phyloP scores from a whole-genome alignment of 1,139 yeast species.

The Candida mesenterica region DNA sequence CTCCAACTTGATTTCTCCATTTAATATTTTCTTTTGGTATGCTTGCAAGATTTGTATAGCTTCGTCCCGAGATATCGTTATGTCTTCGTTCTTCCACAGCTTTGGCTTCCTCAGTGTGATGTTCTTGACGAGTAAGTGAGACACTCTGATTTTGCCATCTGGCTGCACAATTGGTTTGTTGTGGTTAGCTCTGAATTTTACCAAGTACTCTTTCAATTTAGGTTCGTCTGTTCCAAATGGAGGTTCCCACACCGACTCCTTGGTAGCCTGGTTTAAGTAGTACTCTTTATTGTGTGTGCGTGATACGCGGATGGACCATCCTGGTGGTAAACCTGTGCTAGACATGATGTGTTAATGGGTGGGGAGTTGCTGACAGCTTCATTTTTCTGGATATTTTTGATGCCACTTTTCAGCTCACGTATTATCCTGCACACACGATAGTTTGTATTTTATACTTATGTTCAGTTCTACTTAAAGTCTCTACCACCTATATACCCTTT shows the following conservation, averaged over 20 bases:
- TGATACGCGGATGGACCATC: slow-evolving; percentile 82
- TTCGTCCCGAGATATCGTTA: slow-evolving; percentile 80
- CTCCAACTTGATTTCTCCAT: slow-evolving; percentile 67
- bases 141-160: slow-evolving; percentile 44
- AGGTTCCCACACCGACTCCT: slow-evolving; percentile 86
- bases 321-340: slow-evolving; percentile 73
- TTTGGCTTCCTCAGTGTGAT: slow-evolving; percentile 82
- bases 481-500: slow-evolving; percentile 28
- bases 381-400: background rate
- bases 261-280: slow-evolving; percentile 66
- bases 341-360: slow-evolving; percentile 21
- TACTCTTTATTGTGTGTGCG: slow-evolving; percentile 83
- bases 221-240: slow-evolving; percentile 79
- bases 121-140: slow-evolving; percentile 81
- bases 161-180: slow-evolving; percentile 59
- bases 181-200: slow-evolving; percentile 46
- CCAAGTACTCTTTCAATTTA: slow-evolving; percentile 56
- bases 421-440: background rate
- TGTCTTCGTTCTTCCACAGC: slow-evolving; percentile 79
- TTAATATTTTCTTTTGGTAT: slow-evolving; percentile 59
- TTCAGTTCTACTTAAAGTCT: background rate
- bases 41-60: slow-evolving; percentile 65
- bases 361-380: no score
- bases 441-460: no score
- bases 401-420: background rate